Evolutionary conservation across 805 yeast genomes (phyloP).

Genomic region (Sungouiella thailandica): DNA sequence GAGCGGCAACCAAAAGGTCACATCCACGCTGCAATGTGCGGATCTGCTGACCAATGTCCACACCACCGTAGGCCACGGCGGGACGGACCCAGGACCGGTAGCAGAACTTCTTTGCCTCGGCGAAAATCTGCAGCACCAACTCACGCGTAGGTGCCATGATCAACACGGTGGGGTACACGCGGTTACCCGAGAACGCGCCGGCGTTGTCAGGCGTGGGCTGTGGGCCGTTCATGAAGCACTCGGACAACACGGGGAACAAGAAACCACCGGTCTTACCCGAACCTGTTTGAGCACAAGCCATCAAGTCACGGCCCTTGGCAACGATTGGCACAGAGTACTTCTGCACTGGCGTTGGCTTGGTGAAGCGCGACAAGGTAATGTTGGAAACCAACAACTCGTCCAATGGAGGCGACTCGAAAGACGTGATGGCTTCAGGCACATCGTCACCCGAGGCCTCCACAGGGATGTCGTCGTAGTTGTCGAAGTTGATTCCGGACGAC

Average conservation of each 20-base stretch:
- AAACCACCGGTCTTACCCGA: conserved; percentile 99
- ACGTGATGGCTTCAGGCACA: conserved; percentile 88
- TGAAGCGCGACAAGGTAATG: conserved; percentile 82
- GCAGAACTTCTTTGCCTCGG: conserved; percentile 91
- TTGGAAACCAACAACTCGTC: conserved; percentile 82
- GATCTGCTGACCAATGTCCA: conserved; percentile 84
- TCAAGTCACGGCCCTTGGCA: conserved; percentile 82
- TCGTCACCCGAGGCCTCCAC: conserved; percentile 95
- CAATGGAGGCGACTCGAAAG: conserved; percentile 89
- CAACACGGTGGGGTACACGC: conserved; percentile 90
- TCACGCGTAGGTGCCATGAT: conserved; percentile 99
- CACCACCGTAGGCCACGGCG: conserved; percentile 97
- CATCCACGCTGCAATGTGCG: conserved; percentile 90
- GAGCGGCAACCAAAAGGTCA: conserved; percentile 95
- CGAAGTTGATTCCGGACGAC: conserved; percentile 97
- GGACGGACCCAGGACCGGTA: conserved; percentile 99
- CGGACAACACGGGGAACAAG: conserved; percentile 93
- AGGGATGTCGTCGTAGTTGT: conserved; percentile 97
- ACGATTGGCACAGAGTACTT: conserved; percentile 91
- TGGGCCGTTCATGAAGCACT: conserved; percentile 87
- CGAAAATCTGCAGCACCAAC: conserved; percentile 93
- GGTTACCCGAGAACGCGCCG: conserved; percentile 57
- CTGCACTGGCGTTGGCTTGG: conserved; percentile 95
- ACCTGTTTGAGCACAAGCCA: conserved; percentile 98
- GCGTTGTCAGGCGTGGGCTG: conserved; percentile 47